Percentiles rank a stretch among this genome's conserved stretches.
Conservation (phyloP, 257 asterid genomes). For the Gardenia jasminoides region DNA sequence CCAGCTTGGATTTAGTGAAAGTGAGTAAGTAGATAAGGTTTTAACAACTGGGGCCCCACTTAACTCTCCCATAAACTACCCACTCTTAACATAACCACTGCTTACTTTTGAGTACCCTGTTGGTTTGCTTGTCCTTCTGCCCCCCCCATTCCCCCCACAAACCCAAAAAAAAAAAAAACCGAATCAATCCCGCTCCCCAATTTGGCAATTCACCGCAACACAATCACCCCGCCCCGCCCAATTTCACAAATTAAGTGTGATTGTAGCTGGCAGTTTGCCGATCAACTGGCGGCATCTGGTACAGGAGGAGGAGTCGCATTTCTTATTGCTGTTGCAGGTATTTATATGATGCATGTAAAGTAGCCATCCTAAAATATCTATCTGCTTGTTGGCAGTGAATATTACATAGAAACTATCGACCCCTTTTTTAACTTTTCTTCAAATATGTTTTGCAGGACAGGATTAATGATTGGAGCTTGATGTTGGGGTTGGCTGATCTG, state of each 20-base stretch:
- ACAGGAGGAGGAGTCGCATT: background rate
- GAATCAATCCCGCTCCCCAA: background rate
- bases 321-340: background rate
- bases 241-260: background rate
- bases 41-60: background rate
- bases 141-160: background rate
- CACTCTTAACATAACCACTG: background rate
- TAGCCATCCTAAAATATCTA: background rate
- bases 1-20: background rate
- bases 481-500: conserved; percentile 25
- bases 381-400: background rate
- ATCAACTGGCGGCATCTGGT: background rate
- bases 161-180: no score
- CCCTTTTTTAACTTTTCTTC: background rate
- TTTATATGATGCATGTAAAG: background rate
- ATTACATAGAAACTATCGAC: background rate
- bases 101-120: no score
- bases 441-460: background rate
- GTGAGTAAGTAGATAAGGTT: background rate
- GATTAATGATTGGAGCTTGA: conserved; percentile 6
- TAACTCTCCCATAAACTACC: background rate
- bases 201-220: background rate
- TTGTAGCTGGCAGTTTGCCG: background rate
- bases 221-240: background rate
- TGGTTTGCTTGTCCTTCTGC: no score